Evolutionary conservation across 768 basidiomycete species (phyloP).

Genomic region (Lactifluus echinatus): DNA sequence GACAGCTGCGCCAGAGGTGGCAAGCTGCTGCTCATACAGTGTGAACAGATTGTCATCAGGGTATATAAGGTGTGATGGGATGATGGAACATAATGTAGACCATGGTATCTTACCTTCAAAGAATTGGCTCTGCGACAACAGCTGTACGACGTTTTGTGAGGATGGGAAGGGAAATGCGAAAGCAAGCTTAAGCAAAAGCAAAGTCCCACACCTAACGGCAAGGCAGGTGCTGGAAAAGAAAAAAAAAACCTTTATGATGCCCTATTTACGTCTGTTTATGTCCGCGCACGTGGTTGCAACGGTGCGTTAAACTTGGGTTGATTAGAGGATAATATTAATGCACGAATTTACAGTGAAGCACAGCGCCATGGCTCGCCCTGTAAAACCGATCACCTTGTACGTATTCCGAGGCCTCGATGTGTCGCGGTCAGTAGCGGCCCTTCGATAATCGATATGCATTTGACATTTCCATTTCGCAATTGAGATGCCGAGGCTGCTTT

Average conservation of each 20-base stretch:
- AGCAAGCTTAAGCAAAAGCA: too few species aligned
- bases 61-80: slow-evolving; percentile 11
- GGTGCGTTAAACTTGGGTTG: too few species aligned
- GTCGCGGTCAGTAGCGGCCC: not conserved
- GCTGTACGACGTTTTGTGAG: not conserved
- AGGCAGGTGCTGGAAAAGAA: too few species aligned
- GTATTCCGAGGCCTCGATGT: not conserved
- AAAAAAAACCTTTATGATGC: too few species aligned
- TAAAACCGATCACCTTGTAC: too few species aligned
- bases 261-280: not conserved
- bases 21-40: slow-evolving; percentile 54
- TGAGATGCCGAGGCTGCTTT: not conserved
- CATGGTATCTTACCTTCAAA: slow-evolving; percentile 2
- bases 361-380: too few species aligned
- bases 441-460: not conserved
- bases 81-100: not conserved
- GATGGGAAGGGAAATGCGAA: not conserved
- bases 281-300: not conserved
- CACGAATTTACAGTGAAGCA: not conserved
- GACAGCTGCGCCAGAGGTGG: slow-evolving; percentile 33
- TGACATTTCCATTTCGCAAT: not conserved
- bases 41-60: slow-evolving; percentile 62
- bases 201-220: too few species aligned
- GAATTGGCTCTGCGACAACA: not conserved
- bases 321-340: too few species aligned